A percentile compares a stretch with the other conserved stretches of the same genome.
Conservation (phyloP, 2,329 filamentous ascomycete genomes). For the Diaporthe sp. region DNA sequence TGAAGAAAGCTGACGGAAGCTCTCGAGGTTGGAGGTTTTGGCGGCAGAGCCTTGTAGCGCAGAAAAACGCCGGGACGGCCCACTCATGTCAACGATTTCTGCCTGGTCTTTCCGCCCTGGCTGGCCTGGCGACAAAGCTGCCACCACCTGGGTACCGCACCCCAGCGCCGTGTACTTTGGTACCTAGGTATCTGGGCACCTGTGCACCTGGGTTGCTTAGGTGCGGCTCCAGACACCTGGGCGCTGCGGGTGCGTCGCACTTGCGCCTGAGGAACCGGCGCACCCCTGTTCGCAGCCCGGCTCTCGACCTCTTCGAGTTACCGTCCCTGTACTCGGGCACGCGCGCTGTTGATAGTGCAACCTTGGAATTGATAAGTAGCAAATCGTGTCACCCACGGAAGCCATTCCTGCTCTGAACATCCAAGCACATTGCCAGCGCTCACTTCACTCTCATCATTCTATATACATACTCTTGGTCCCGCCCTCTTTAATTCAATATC, state of each 20-base stretch:
- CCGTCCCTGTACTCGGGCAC: conserved; percentile 16
- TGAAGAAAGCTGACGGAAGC: conserved; percentile 28
- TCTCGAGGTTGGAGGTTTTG: conserved; percentile 19
- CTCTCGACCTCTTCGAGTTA: conserved; percentile 9
- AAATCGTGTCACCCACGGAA: neutral
- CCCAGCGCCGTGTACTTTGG: neutral
- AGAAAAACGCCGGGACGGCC: conserved; percentile 32
- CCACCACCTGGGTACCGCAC: neutral
- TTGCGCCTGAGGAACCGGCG: neutral
- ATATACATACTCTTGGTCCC: neutral
- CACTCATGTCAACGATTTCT: conserved; percentile 31
- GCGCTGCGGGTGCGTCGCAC: neutral
- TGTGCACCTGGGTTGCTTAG: neutral
- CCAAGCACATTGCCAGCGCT: neutral
- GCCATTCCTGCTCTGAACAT: neutral
- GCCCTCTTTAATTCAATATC: neutral
- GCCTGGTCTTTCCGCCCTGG: conserved; percentile 31
- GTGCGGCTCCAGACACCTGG: conserved; percentile 22
- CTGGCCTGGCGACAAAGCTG: conserved; percentile 11
- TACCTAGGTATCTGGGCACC: neutral
- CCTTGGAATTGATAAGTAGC: conserved; percentile 22
- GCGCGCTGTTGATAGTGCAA: conserved; percentile 25
- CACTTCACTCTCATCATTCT: conserved; percentile 11
- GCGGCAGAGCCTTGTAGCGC: conserved; percentile 23
- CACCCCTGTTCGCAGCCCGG: neutral